Percentiles rank a stretch among this genome's conserved stretches.
These are phyloP conservation scores for Tylopilus balloui DNA, from an alignment of 768 basidiomycete genomes.

Conservation along the genomic window DNA sequence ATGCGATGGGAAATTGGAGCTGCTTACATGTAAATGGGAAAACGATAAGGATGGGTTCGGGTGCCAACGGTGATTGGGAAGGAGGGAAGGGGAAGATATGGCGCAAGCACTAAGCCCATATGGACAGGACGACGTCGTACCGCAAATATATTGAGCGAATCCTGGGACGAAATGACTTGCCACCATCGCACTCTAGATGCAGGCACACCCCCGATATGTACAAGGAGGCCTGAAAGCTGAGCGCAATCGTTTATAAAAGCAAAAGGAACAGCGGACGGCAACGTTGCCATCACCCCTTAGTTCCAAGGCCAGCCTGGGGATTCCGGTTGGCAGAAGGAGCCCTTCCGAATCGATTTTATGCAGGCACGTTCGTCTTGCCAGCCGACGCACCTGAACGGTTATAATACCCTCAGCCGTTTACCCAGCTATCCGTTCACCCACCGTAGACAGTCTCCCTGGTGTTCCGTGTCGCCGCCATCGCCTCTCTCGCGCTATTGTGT, in stretches of 20 bases:
- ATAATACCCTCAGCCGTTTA: conserved; percentile 20
- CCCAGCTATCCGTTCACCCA: conserved; percentile 14
- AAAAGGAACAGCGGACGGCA: conserved; percentile 9
- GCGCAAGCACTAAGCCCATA: conserved; percentile 8
- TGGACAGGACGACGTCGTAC: conserved; percentile 16
- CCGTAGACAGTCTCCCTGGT: conserved; percentile 4
- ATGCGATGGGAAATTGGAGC: not conserved
- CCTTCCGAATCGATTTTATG: conserved; percentile 21
- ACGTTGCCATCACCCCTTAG: conserved; percentile 11
- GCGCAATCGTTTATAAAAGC: conserved; percentile 30
- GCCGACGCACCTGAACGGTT: conserved; percentile 15
- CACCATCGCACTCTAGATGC: conserved; percentile 11
- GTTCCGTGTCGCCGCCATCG: conserved; percentile 14
- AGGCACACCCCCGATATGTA: conserved; percentile 28
- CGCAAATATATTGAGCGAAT: conserved; percentile 23
- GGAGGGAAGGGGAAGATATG: conserved; percentile 8
- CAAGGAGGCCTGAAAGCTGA: conserved; percentile 19
- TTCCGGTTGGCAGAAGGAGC: conserved; percentile 10
- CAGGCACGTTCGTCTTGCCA: conserved; percentile 34
- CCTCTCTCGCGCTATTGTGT: conserved; percentile 19
- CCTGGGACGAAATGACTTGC: conserved; percentile 12
- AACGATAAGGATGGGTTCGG: conserved; percentile 19
- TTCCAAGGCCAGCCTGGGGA: conserved; percentile 5
- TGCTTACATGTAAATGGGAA: not conserved
- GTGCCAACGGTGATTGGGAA: not conserved